phyloP scores from a whole-genome alignment of 73 alveolate species.

The Paramecium caudatum region DNA sequence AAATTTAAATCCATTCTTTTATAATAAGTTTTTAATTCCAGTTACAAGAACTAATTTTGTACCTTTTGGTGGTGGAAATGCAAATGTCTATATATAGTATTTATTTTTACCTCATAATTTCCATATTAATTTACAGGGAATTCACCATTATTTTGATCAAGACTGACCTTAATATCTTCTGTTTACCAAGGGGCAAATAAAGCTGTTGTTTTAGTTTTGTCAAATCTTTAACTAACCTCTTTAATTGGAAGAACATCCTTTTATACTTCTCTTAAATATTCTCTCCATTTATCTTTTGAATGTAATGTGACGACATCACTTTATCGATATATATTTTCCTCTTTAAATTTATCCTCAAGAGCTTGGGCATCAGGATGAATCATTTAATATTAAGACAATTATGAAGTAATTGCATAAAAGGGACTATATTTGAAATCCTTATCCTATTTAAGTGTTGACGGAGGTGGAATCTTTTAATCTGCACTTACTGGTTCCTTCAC shows the following conservation, averaged over 20 bases:
- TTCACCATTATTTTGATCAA: slow-evolving; percentile 4
- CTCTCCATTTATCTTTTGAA: slow-evolving; percentile 69
- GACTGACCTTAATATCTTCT: background rate
- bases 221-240: slow-evolving; percentile 35
- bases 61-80: slow-evolving; percentile 70
- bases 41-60: background rate
- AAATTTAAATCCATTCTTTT: background rate
- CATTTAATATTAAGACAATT: slow-evolving; percentile 42
- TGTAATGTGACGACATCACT: slow-evolving; percentile 47
- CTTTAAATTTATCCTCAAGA: background rate
- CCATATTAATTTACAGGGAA: slow-evolving; percentile 57
- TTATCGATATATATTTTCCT: slow-evolving; percentile 24
- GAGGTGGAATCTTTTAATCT: background rate
- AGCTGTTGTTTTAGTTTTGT: slow-evolving; percentile 31
- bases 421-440: slow-evolving; percentile 59
- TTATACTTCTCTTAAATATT: slow-evolving; percentile 42
- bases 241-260: background rate
- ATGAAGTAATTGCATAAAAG: slow-evolving; percentile 11
- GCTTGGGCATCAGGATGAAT: slow-evolving; percentile 48
- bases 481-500: background rate
- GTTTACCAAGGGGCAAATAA: slow-evolving; percentile 53
- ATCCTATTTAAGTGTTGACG: background rate
- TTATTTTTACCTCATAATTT: slow-evolving; percentile 28
- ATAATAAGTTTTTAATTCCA: slow-evolving; percentile 9
- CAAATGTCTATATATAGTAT: background rate